Evolutionary conservation across 2,329 filamentous ascomycete genomes (phyloP).

Genomic region (Fusarium camptoceras): DNA sequence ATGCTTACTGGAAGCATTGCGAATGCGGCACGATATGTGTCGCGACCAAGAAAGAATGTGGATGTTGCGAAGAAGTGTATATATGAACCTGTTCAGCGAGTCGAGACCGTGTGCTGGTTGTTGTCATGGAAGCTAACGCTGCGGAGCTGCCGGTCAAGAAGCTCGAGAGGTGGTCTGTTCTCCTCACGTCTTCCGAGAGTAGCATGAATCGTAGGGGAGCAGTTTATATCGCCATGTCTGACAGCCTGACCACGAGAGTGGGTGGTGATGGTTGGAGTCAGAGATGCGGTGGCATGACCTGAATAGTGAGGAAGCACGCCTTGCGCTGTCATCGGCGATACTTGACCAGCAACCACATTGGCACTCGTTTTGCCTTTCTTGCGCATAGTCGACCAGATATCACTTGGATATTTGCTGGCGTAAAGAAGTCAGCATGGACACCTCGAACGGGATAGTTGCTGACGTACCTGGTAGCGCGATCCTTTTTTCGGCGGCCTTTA

Average conservation of each 20-base stretch:
- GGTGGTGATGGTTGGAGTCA: constrained; percentile 56
- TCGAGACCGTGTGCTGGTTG: constrained; percentile 21
- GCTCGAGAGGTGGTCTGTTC: constrained; percentile 56
- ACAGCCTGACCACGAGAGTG: constrained; percentile 48
- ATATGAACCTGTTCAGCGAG: constrained; percentile 29
- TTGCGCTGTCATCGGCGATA: constrained; percentile 66
- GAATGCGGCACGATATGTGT: constrained; percentile 7
- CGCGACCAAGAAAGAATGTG: constrained; percentile 16
- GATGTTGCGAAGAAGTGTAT: not conserved
- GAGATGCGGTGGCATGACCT: constrained; percentile 64
- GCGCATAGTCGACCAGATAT: constrained; percentile 63
- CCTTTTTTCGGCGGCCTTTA: constrained; percentile 51
- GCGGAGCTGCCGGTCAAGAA: constrained; percentile 31
- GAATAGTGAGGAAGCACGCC: constrained; percentile 66
- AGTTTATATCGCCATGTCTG: constrained; percentile 45
- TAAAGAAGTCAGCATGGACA: constrained; percentile 24
- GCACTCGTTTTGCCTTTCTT: constrained; percentile 65
- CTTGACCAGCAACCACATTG: constrained; percentile 58
- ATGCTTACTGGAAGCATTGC: constrained; percentile 43
- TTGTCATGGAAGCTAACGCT: constrained; percentile 32
- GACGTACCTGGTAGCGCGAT: constrained; percentile 49
- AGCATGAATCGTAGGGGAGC: constrained; percentile 31
- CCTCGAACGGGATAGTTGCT: not conserved
- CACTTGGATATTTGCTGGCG: constrained; percentile 56
- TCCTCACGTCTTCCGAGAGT: constrained; percentile 56